Evolutionary conservation across 192 early-diverging fungal species (phyloP), one percentile per base, ranked within the genome.

Genomic region (Coemansia sp.): DNA sequence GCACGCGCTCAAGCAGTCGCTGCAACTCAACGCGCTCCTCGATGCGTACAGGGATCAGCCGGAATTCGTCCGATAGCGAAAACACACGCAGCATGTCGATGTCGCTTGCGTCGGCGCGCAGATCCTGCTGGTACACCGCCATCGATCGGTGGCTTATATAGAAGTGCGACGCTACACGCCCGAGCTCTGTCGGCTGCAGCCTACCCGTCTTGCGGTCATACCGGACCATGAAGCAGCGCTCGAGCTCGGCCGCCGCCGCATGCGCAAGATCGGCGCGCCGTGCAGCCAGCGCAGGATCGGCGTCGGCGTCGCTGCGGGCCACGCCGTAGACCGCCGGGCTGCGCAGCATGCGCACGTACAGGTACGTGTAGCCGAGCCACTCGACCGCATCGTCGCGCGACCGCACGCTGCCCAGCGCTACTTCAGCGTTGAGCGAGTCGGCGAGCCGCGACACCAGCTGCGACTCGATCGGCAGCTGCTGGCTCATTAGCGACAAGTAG

Each of bases 401-500:
- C 46, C 92, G 84, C 53, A 99, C 88, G 2, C 87, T 88, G n/a
- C 97, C 97, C 63, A 95, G 74, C 1, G 94, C 94, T 64, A 99
- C 90, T 73, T 99, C 97, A 0, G 97, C 97, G 69, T 99, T 99
- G 59, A 99, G 82, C 43, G 91, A 89, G 75, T 99, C 97, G 14
- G 94, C 84, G 17, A 99, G 79, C 54, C 87, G 85, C 35, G 87
- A 83, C 33, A 97, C 82, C 59, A 98, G 91, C 86, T 99, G 95
- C 22, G 91, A 93, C 81, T 99, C 97, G 68, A 99, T 99, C 2
- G 97, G 97, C 34, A 98, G 83, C 82, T 99, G 95, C 83, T 94
- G 90, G 75, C 93, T 97, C 46, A 99, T 75, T 17, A 98, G 76
- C 29, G 94, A 97, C 17, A 99, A 81, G 69, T 97, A 99, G 84